Base-by-base conservation (phyloP, 495 filamentous ascomycete genomes). In the Xylaria bambusicola region DNA sequence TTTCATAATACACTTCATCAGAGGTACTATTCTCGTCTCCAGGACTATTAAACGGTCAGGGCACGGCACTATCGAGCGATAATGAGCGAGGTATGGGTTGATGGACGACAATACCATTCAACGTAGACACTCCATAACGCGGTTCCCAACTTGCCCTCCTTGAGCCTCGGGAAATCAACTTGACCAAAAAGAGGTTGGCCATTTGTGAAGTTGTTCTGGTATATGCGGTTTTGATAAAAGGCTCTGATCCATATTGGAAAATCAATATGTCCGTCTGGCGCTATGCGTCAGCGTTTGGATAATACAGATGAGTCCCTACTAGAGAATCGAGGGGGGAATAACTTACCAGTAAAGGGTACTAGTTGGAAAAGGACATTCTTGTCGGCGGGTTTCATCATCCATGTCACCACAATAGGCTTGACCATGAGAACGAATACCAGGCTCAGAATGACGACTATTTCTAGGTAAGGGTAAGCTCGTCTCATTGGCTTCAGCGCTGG, bases 251-350 rank as follows among this genome's bases (percentile, higher is more conserved):
- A 59, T 61, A 90, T 86, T 3, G 91, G 82, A 23, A 96, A 76
- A 66, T 97, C 92, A 76, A 93, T 86, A 68, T 97, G 92, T 2
- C 92, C 92, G 73, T 97, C 92, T 41, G 38, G 17, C 17, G 4
- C 4, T 17, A 3, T 41, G 7, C 7, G 38, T 41, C 38, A 41
- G 12, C n/a, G 5, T 41, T 17, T 41, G n/a, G n/a, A n/a, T n/a
- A n/a, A n/a, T n/a, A n/a, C n/a, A n/a, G 31, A 10, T 33, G 6
- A 33, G 31, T 33, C 6, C 10, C 31, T 33, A 41, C 38, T 3
- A 41, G 7, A 15, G 17, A 41, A 41, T 41, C 38, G 38, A 41
- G 38, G n/a, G 17, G 7, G 17, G 38, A 4, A 41, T 6, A 6
- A 15, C 38, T 41, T 41, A 41, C 38, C 38, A 41, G 38, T 41